phyloP scores from a whole-genome alignment of 2,329 filamentous ascomycete species.

The Claviceps sp. region DNA sequence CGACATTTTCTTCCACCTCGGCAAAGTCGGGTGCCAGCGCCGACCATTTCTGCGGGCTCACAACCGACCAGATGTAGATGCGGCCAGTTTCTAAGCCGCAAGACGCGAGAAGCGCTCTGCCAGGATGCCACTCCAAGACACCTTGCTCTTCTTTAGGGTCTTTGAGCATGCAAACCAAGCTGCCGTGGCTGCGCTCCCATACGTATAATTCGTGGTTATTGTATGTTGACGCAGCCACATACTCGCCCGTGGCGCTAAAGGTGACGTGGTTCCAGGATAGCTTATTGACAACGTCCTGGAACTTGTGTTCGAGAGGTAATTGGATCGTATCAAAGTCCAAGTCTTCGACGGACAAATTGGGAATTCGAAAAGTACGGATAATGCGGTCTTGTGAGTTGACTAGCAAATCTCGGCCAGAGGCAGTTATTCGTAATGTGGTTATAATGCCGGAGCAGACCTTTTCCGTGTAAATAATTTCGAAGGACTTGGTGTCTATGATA shows the following conservation, averaged over 20 bases:
- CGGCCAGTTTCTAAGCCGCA: conserved; percentile 86
- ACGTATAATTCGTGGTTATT: conserved; percentile 99
- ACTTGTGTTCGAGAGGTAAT: conserved; percentile 90
- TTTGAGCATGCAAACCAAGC: conserved; percentile 90
- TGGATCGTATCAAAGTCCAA: conserved; percentile 77
- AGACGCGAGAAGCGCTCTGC: conserved; percentile 73
- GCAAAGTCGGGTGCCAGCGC: conserved; percentile 92
- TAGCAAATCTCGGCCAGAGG: conserved; percentile 72
- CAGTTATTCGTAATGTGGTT: conserved; percentile 70
- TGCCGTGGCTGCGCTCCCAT: conserved; percentile 90
- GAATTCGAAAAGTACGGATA: conserved; percentile 82
- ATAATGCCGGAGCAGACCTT: conserved; percentile 80
- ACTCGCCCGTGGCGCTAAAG: conserved; percentile 88
- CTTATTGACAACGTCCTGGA: conserved; percentile 92
- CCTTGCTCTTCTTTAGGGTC: conserved; percentile 94
- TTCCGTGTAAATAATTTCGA: conserved; percentile 76
- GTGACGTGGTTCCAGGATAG: conserved; percentile 95
- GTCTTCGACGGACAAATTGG: conserved; percentile 55
- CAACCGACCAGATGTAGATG: conserved; percentile 92
- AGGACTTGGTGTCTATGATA: conserved; percentile 73
- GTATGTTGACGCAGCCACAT: conserved; percentile 89
- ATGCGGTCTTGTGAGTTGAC: conserved; percentile 92
- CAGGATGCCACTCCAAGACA: conserved; percentile 94
- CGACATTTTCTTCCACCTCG: conserved; percentile 95
- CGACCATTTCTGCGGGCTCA: conserved; percentile 93